These are phyloP conservation scores for Fusarium hostae DNA, from an alignment of 2,329 filamentous ascomycete genomes.

Conservation along the genomic window DNA sequence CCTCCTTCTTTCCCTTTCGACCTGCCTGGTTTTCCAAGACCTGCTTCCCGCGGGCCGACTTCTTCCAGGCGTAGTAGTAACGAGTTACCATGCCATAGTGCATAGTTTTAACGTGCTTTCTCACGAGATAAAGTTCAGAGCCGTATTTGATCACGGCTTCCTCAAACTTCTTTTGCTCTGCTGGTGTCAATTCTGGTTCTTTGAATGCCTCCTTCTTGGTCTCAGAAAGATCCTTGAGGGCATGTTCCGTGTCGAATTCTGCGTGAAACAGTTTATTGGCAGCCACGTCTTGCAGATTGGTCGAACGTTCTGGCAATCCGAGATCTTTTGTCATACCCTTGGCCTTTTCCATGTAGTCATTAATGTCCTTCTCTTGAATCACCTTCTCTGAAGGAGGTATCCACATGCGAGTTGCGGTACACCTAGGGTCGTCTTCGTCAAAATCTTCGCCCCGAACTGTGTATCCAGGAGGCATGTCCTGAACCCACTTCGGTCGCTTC, in stretches of 20 bases:
- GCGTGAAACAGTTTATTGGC: constrained; percentile 77
- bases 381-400: constrained; percentile 73
- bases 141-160: constrained; percentile 91
- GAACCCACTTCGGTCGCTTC: constrained; percentile 89
- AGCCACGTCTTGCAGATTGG: constrained; percentile 89
- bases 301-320: constrained; percentile 79
- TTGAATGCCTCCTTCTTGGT: constrained; percentile 79
- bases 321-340: constrained; percentile 72
- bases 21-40: constrained; percentile 92
- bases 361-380: constrained; percentile 68
- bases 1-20: constrained; percentile 90
- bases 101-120: constrained; percentile 85
- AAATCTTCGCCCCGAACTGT: constrained; percentile 84
- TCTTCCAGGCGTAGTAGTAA: constrained; percentile 99
- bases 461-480: constrained; percentile 91
- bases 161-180: constrained; percentile 90
- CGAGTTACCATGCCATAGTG: constrained; percentile 84
- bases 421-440: constrained; percentile 75
- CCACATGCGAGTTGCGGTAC: constrained; percentile 81
- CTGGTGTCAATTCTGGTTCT: constrained; percentile 81
- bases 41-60: constrained; percentile 83
- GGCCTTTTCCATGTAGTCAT: constrained; percentile 80
- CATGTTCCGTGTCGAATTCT: constrained; percentile 76
- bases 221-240: constrained; percentile 75
- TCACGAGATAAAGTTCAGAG: constrained; percentile 86